Conservation (phyloP, 371 early-diverging fungal species). For the Haplosporangium sp. region DNA sequence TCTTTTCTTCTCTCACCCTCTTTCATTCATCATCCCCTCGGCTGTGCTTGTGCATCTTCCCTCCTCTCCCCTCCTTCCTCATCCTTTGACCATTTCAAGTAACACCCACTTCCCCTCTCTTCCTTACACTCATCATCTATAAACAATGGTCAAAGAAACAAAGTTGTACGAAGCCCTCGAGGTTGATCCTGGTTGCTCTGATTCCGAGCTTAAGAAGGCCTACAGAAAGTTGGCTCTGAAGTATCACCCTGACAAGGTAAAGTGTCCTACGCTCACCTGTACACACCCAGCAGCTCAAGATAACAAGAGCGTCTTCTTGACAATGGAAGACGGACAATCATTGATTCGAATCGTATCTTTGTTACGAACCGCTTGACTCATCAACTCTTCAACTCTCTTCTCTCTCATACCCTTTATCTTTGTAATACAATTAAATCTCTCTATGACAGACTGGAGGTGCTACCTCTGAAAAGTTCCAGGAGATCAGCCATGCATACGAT, state of each 20-base stretch:
- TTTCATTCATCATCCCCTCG: conserved; percentile 10
- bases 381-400: not conserved
- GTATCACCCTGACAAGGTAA: conserved; percentile 94
- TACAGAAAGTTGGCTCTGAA: conserved; percentile 96
- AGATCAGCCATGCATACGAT: conserved; percentile 94
- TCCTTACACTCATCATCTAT: not conserved
- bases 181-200: conserved; percentile 83
- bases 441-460: conserved; percentile 63
- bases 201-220: conserved; percentile 91
- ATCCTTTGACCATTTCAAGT: not conserved
- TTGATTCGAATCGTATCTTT: no score
- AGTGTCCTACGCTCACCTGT: not conserved
- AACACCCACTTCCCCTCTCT: conserved; percentile 2
- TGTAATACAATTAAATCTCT: conserved; percentile 58
- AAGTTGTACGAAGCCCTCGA: conserved; percentile 94
- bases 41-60: not conserved
- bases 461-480: conserved; percentile 91
- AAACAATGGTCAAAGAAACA: conserved; percentile 57
- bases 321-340: no score
- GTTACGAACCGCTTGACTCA: not conserved
- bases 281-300: no score
- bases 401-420: conserved; percentile 71
- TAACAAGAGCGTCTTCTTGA: no score
- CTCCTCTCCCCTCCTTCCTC: conserved; percentile 3
- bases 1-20: conserved; percentile 9